A percentile compares a stretch with the other conserved stretches of the same genome.
These are phyloP conservation scores for Nannochloris sp. DNA, from an alignment of 139 green algal species.

Conservation along the genomic window DNA sequence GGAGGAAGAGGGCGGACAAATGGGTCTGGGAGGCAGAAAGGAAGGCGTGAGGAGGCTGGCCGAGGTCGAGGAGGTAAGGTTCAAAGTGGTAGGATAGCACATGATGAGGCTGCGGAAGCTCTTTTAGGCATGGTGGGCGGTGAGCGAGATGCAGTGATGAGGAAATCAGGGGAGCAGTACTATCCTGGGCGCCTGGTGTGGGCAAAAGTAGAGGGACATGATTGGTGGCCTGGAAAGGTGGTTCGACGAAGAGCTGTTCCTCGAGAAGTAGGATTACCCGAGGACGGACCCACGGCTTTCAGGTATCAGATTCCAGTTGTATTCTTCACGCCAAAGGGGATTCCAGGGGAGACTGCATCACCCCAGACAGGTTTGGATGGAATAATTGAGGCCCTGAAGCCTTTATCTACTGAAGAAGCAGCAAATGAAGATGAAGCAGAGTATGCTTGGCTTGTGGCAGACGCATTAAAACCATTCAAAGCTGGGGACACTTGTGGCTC, in stretches of 20 bases:
- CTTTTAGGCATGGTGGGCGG: slow-evolving; percentile 53
- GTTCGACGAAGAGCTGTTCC: slow-evolving; percentile 73
- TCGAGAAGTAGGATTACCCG: slow-evolving; percentile 61
- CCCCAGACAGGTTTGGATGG: background rate
- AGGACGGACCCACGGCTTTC: slow-evolving; percentile 42
- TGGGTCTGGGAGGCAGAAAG: background rate
- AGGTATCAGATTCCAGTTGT: slow-evolving; percentile 69
- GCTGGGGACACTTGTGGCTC: slow-evolving; percentile 29
- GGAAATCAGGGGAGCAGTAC: slow-evolving; percentile 24
- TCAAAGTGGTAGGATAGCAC: slow-evolving; percentile 10
- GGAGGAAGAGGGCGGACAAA: slow-evolving; percentile 12
- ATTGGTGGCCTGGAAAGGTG: slow-evolving; percentile 81
- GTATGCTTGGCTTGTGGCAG: slow-evolving; percentile 77
- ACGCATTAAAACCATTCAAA: slow-evolving; percentile 66
- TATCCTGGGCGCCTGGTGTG: slow-evolving; percentile 70
- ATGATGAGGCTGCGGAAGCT: slow-evolving; percentile 61
- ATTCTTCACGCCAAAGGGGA: slow-evolving; percentile 77
- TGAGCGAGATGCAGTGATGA: slow-evolving; percentile 15
- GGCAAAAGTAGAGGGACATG: slow-evolving; percentile 87
- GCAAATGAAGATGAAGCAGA: slow-evolving; percentile 65
- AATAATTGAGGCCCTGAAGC: slow-evolving; percentile 2
- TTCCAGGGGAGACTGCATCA: slow-evolving; percentile 62
- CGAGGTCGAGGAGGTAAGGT: slow-evolving; percentile 8
- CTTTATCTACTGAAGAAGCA: background rate
- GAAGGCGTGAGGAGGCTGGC: background rate